These are phyloP conservation scores for Oleoguttula mirabilis DNA, from an alignment of 495 filamentous ascomycete species.

Conservation along the genomic window DNA sequence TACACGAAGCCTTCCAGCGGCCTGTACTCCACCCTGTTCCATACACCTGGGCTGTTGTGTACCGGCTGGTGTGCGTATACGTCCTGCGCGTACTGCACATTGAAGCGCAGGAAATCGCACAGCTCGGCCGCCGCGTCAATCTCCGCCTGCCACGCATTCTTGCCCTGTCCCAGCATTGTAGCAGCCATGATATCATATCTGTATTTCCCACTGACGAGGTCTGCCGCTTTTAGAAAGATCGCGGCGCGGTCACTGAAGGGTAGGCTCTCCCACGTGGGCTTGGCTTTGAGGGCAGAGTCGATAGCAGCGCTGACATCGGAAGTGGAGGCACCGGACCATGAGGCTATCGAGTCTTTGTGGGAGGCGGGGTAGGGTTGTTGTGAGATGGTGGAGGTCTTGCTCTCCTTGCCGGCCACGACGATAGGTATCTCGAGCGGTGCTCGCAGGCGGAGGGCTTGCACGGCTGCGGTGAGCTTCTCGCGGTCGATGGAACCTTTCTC, in stretches of 20 bases:
- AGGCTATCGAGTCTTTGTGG: conserved; percentile 59
- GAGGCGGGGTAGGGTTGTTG: conserved; percentile 64
- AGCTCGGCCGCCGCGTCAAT: conserved; percentile 90
- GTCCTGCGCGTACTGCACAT: conserved; percentile 33
- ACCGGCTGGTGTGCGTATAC: conserved; percentile 31
- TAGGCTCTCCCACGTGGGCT: conserved; percentile 65
- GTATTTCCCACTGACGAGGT: conserved; percentile 79
- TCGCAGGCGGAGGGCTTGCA: conserved; percentile 48
- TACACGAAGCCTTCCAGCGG: conserved; percentile 36
- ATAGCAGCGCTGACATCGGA: conserved; percentile 66
- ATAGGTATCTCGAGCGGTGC: conserved; percentile 61
- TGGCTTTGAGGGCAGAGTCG: conserved; percentile 65
- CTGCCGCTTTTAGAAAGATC: conserved; percentile 85
- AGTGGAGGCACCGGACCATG: conserved; percentile 62
- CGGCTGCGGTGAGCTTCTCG: conserved; percentile 54
- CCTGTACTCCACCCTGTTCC: conserved; percentile 35
- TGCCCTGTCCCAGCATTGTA: conserved; percentile 88
- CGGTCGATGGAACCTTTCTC: conserved; percentile 68
- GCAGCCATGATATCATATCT: conserved; percentile 85
- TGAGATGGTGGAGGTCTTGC: conserved; percentile 39
- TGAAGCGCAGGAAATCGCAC: conserved; percentile 68
- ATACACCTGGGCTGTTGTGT: conserved; percentile 31
- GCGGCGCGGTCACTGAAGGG: conserved; percentile 86
- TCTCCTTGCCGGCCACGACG: conserved; percentile 64
- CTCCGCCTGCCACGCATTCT: conserved; percentile 94